Percentiles rank a stretch among this genome's conserved stretches.
phyloP scores from a whole-genome alignment of 1,284 basidiomycete genomes.

The Ceratobasidium sp. region DNA sequence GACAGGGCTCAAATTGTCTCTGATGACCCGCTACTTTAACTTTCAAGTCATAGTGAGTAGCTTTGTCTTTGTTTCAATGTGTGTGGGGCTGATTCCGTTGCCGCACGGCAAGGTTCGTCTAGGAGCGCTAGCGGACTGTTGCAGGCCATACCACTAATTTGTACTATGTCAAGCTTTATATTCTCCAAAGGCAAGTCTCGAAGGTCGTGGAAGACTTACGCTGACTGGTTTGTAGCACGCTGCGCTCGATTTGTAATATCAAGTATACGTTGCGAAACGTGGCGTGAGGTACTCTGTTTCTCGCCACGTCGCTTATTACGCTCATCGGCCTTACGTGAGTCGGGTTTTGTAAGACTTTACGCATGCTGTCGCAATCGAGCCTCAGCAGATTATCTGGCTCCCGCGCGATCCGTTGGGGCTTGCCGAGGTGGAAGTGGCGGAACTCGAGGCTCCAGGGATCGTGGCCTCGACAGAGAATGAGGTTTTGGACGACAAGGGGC shows the following conservation, averaged over 20 bases:
- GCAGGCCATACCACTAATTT: constrained; percentile 70
- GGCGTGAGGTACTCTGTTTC: constrained; percentile 89
- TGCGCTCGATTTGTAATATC: constrained; percentile 57
- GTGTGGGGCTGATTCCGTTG: constrained; percentile 54
- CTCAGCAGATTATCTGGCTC: constrained; percentile 85
- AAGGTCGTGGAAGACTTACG: constrained; percentile 59
- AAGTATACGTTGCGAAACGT: constrained; percentile 62
- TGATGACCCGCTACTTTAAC: constrained; percentile 81
- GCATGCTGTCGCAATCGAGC: constrained; percentile 69
- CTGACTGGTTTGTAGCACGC: constrained; percentile 58
- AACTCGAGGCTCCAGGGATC: constrained; percentile 71
- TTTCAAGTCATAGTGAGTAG: constrained; percentile 76
- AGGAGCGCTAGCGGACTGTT: constrained; percentile 66
- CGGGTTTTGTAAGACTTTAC: constrained; percentile 42
- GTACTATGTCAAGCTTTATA: constrained; percentile 73
- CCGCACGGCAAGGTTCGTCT: constrained; percentile 61
- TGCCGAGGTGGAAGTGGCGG: constrained; percentile 71
- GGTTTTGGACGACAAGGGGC: constrained; percentile 75
- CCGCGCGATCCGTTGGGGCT: constrained; percentile 79
- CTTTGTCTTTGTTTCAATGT: constrained; percentile 6
- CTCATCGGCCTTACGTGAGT: constrained; percentile 51
- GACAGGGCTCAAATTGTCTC: constrained; percentile 77
- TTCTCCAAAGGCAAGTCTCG: constrained; percentile 60
- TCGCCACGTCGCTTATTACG: constrained; percentile 52
- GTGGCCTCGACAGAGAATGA: constrained; percentile 69